A percentile compares a stretch with the other conserved stretches of the same genome.
Conservation (phyloP, 2,329 filamentous ascomycete genomes). For the Phaeosphaeriaceae sp. region DNA sequence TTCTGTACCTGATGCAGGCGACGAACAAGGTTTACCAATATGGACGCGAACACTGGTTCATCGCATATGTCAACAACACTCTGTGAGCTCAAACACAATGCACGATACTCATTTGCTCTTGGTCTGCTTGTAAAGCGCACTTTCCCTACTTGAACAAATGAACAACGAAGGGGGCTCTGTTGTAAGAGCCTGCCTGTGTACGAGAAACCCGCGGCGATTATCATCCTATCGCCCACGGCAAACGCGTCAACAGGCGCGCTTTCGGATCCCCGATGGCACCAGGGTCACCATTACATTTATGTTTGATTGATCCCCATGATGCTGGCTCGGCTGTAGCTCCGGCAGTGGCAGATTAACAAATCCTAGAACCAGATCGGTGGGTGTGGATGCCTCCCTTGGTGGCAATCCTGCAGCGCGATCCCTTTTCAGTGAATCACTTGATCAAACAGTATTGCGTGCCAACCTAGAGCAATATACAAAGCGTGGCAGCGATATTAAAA, state of each 20-base stretch:
- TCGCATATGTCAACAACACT: background rate
- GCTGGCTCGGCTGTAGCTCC: constrained; percentile 20
- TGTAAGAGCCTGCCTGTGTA: background rate
- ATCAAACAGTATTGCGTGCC: constrained; percentile 13
- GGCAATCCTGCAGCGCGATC: constrained; percentile 7
- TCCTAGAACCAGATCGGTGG: constrained; percentile 11
- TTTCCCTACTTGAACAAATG: background rate
- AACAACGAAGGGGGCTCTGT: background rate
- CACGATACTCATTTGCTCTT: background rate
- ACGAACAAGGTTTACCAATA: background rate
- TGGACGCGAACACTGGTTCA: background rate
- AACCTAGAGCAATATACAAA: constrained; percentile 21
- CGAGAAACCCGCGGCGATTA: background rate
- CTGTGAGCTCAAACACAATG: background rate
- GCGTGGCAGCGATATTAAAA: constrained; percentile 26
- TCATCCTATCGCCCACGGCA: no score
- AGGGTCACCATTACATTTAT: background rate
- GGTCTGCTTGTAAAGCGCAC: background rate
- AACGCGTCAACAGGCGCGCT: constrained; percentile 3
- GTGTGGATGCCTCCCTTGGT: background rate
- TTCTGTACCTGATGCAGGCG: background rate
- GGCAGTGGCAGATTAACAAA: constrained; percentile 18
- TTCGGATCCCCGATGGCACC: constrained; percentile 1
- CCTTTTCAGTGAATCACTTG: constrained; percentile 18
- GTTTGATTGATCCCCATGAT: constrained; percentile 1